Evolutionary conservation across 1,284 basidiomycete species (phyloP).

Genomic region (Ceratobasidium sp.): DNA sequence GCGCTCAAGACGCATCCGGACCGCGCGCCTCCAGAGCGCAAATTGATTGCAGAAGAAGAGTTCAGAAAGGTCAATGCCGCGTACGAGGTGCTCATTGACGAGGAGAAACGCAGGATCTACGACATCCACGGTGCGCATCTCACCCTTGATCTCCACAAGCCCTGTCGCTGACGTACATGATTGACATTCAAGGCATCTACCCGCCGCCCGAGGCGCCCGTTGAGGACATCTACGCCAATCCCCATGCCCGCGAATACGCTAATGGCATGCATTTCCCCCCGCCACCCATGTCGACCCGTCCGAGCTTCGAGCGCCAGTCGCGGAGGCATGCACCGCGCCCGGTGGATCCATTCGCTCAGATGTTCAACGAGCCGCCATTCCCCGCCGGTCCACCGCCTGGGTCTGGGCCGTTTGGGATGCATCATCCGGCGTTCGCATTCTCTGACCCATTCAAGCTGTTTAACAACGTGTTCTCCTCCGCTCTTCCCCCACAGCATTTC

Average conservation of each 20-base stretch:
- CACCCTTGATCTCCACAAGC: background rate
- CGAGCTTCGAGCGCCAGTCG: constrained; percentile 42
- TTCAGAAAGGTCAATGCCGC: constrained; percentile 69
- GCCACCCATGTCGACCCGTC: constrained; percentile 12
- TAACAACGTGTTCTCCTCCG: constrained; percentile 31
- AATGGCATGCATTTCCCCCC: constrained; percentile 14
- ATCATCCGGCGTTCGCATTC: constrained; percentile 17
- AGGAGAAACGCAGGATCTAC: constrained; percentile 66
- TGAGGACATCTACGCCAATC: constrained; percentile 40
- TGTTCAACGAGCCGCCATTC: constrained; percentile 35
- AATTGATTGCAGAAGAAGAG: constrained; percentile 65
- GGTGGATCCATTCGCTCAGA: constrained; percentile 34
- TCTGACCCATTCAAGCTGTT: constrained; percentile 39
- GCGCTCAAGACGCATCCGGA: constrained; percentile 76
- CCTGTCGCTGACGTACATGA: constrained; percentile 41
- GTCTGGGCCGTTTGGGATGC: constrained; percentile 40
- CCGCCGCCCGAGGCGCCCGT: constrained; percentile 33
- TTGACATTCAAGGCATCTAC: constrained; percentile 31
- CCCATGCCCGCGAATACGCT: constrained; percentile 9
- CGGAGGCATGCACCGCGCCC: constrained; percentile 32
- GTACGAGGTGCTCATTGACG: constrained; percentile 65
- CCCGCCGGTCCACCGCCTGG: constrained; percentile 35
- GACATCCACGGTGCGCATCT: constrained; percentile 67
- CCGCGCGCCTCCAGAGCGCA: constrained; percentile 68
- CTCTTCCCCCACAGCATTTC: constrained; percentile 34